Percentiles rank a stretch among this genome's conserved stretches.
These are phyloP conservation scores for Zymoseptoria brevis DNA, from an alignment of 2,329 filamentous ascomycete species.

Conservation along the genomic window DNA sequence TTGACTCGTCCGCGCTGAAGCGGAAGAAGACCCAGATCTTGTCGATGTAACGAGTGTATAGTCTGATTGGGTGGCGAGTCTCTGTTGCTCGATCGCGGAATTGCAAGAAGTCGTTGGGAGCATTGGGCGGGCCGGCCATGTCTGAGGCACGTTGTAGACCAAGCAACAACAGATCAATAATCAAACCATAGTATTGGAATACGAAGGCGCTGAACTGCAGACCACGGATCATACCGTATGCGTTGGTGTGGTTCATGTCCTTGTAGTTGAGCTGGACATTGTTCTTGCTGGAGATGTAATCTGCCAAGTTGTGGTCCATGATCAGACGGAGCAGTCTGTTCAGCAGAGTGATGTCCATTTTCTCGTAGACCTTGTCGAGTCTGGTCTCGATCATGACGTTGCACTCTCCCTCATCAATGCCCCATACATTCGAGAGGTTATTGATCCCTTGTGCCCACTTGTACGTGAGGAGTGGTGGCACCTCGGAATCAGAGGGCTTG, in stretches of 20 bases:
- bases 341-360: conserved; percentile 92
- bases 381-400: conserved; percentile 99
- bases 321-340: conserved; percentile 89
- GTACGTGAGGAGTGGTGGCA: conserved; percentile 87
- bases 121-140: conserved; percentile 87
- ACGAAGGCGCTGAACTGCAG: conserved; percentile 97
- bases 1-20: conserved; percentile 86
- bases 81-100: conserved; percentile 92
- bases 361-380: conserved; percentile 98
- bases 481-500: conserved; percentile 96
- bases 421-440: conserved; percentile 93
- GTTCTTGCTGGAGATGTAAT: conserved; percentile 99
- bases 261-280: conserved; percentile 99
- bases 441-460: conserved; percentile 99
- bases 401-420: conserved; percentile 86
- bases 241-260: conserved; percentile 99
- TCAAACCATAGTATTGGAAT: conserved; percentile 96
- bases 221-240: conserved; percentile 95
- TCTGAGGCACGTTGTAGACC: conserved; percentile 95
- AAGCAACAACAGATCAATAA: conserved; percentile 84
- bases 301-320: conserved; percentile 98
- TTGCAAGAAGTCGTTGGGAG: conserved; percentile 94
- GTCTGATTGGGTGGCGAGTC: conserved; percentile 83
- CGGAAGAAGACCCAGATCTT: conserved; percentile 97
- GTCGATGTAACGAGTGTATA: conserved; percentile 98